A percentile compares a stretch with the other conserved stretches of the same genome.
Evolutionary conservation across 352 stramenopile genomes (phyloP).

Genomic region (Pythium vanterpoolii): DNA sequence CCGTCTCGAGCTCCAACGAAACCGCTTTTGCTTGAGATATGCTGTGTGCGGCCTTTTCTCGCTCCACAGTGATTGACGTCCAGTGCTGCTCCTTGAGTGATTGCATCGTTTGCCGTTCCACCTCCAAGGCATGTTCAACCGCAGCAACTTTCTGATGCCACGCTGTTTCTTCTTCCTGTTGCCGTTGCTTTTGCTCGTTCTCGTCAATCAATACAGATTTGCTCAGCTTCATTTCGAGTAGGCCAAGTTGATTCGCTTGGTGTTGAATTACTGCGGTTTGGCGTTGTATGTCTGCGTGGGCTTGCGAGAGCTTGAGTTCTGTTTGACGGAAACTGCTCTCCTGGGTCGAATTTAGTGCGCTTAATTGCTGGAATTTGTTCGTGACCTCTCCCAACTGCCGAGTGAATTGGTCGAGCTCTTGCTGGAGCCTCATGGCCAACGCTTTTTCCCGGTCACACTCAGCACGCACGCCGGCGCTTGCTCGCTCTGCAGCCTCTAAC

Average conservation of each 20-base stretch:
- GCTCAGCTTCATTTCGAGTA: constrained; percentile 50
- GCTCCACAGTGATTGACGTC: constrained; percentile 30
- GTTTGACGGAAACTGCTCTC: constrained; percentile 21
- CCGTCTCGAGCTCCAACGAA: constrained; percentile 52
- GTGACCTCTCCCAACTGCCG: background rate
- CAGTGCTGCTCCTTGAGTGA: constrained; percentile 41
- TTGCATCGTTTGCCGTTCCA: constrained; percentile 35
- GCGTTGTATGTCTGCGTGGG: constrained; percentile 33
- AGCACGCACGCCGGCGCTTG: background rate
- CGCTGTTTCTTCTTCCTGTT: constrained; percentile 44
- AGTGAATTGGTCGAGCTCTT: background rate
- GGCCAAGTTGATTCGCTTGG: constrained; percentile 41
- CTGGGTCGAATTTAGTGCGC: background rate
- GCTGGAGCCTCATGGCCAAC: background rate
- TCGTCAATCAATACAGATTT: constrained; percentile 46
- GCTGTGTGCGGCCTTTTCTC: constrained; percentile 45
- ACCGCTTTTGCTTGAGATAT: constrained; percentile 37
- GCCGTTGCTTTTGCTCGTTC: constrained; percentile 36
- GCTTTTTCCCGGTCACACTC: background rate
- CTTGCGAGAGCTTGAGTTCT: constrained; percentile 23
- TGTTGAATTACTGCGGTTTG: constrained; percentile 29
- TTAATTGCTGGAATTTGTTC: background rate
- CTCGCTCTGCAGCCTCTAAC: background rate
- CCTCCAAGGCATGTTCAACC: constrained; percentile 47
- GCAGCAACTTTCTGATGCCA: constrained; percentile 59